Conservation (phyloP, 768 basidiomycete species). For the Candolleomyces aberdarensis region DNA sequence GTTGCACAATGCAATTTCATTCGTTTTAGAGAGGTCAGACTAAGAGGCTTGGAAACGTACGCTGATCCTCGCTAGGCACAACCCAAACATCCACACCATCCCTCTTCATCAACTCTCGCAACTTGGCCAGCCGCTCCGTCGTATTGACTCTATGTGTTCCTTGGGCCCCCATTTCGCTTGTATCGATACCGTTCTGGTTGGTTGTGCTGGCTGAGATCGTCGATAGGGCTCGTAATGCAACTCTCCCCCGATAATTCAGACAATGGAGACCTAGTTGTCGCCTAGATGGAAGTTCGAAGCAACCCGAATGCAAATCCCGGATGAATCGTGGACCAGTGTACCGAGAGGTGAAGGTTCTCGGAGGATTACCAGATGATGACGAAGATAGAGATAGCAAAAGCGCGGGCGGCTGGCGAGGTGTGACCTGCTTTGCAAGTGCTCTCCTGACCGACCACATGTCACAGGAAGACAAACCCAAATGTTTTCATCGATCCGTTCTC, state of each 20-base stretch:
- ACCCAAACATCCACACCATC: slow-evolving; percentile 67
- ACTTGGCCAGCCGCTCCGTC: slow-evolving; percentile 52
- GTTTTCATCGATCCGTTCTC: not conserved
- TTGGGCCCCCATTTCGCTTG: slow-evolving; percentile 30
- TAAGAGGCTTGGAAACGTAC: slow-evolving; percentile 41
- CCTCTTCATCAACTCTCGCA: slow-evolving; percentile 70
- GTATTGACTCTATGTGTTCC: slow-evolving; percentile 55
- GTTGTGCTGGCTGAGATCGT: not conserved
- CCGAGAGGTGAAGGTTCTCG: not conserved
- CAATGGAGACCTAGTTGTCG: not conserved
- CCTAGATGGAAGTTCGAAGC: too few species aligned
- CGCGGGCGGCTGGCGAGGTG: not conserved
- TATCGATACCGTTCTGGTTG: not conserved
- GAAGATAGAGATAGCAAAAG: not conserved
- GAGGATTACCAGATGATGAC: not conserved
- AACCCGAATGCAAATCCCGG: too few species aligned
- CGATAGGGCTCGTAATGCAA: not conserved
- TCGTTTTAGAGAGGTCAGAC: not conserved
- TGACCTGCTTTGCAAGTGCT: not conserved
- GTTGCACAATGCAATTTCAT: not conserved
- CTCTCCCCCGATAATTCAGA: not conserved
- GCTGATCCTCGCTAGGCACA: slow-evolving; percentile 91
- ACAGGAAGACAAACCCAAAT: not conserved
- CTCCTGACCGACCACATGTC: not conserved
- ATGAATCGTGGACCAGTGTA: not conserved